Evolutionary conservation across 2,329 filamentous ascomycete genomes (phyloP), one percentile per base, ranked within the genome.

Genomic region (Talaromyces sp.): DNA sequence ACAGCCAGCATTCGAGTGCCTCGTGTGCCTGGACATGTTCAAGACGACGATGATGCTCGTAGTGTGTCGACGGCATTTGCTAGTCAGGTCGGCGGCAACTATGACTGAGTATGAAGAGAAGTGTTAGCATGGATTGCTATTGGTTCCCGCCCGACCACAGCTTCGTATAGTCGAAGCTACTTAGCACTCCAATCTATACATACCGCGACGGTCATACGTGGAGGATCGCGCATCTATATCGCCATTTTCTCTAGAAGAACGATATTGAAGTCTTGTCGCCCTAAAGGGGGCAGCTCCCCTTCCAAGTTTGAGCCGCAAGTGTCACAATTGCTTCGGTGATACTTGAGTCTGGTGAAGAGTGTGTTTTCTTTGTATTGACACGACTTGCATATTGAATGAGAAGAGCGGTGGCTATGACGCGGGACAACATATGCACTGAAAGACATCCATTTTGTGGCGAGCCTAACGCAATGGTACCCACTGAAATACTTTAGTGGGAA

Each of bases 21-120:
- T 53, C 77, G 78, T 53, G 74, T 76, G 48, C 70, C 74, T 14
- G 75, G 78, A 26, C 72, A 75, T 59, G 64, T 70, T 41, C 75
- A 78, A 48, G 81, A 88, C 63, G 94, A 99, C 67, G 94, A 99
- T 66, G 94, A 97, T 72, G 91, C 94, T 70, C 91, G 94, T 77
- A 97, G 93, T 76, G 86, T 97, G 69, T 96, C 91, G 71, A 97
- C 94, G 57, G 92, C 92, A 54, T 99, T 97, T 78, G 92, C 93
- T 63, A 97, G 92, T 79, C 94, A 97, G 76, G 87, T 97, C 66
- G 92, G 91, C 59, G 82, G 82, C 48, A 82, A 79, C 67, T 85
- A 85, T 68, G 84, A 86, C 72, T 85, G 82, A 85, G 48, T 19
- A 29, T n/a, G 27, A n/a, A 29, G 14, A n/a, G 26, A 29, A 26